Base-by-base conservation (phyloP, 2,329 filamentous ascomycete species). In the Clonostachys rhizophaga region DNA sequence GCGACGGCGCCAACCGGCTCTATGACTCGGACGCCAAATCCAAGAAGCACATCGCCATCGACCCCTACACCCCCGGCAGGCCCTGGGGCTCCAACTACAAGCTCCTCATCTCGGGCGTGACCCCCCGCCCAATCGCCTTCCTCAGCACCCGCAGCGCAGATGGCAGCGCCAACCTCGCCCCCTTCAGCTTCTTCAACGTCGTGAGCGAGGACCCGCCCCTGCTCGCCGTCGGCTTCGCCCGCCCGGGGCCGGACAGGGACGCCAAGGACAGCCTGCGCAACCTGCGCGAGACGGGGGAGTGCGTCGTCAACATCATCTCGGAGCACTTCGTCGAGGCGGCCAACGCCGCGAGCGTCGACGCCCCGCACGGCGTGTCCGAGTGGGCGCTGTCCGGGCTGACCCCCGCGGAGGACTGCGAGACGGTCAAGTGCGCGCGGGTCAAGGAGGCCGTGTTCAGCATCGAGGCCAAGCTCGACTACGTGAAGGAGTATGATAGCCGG, bases 281-380 rank as follows among this genome's bases (percentile, higher is more conserved):
- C 62, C 69, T 96, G 48, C 58, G 77, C 9, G 86, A 86, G 36
- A 83, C 78, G 0, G 70, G 76, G 42, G 89, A 96, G 70, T 92
- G 88, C 67, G 81, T 84, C 49, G 84, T 96, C 70, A 96, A 94
- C 69, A 88, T 96, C 60, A 88, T 96, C 59, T 83, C 79, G 9
- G 91, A 96, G 69, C 79, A 84, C 61, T 95, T 85, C 61, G 60
- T 94, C 59, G 91, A 96, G 71, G 91, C 91, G 0, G 91, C 91
- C 43, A 96, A 96, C 66, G 75, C 83, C n/a, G 81, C 86, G 4
- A 78, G 78, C 43, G 81, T 95, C 57, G 89, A 96, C 64, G 80
- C 89, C 0, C 91, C 91, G 0, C 83, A 83, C 51, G 89, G 86
- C 1, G 70, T 80, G 1, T 87, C 81, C 1, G 91, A 96, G 67